Percentiles rank a stretch among this genome's conserved stretches.
Evolutionary conservation across 2,329 filamentous ascomycete species (phyloP).

Genomic region (Stagonosporopsis rhizophila): DNA sequence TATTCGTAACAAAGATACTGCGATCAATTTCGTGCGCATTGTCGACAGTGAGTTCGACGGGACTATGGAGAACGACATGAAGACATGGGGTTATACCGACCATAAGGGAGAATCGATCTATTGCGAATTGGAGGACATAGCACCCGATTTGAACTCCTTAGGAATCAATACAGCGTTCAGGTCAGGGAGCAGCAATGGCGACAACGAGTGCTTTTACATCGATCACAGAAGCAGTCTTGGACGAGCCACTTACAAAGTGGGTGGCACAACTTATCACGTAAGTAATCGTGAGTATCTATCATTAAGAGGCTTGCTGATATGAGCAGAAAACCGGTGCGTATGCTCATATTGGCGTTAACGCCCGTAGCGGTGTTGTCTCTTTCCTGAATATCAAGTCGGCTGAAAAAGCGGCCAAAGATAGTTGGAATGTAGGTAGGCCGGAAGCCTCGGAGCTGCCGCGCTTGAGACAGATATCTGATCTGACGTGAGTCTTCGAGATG

Average conservation of each 20-base stretch:
- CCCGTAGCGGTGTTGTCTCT: constrained; percentile 3
- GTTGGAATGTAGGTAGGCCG: not conserved
- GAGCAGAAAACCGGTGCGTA: constrained; percentile 2
- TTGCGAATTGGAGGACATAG: not conserved
- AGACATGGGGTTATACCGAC: constrained; percentile 9
- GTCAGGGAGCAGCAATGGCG: not conserved
- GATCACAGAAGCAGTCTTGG: not conserved
- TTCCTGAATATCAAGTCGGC: constrained; percentile 11
- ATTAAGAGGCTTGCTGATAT: not conserved
- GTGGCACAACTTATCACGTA: not conserved
- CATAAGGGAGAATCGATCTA: not conserved
- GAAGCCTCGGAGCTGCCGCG: not conserved
- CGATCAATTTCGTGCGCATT: not conserved
- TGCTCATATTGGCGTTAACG: constrained; percentile 10
- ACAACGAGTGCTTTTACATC: constrained; percentile 7
- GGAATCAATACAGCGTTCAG: constrained; percentile 5
- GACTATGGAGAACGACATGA: constrained; percentile 1
- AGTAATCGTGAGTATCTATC: not conserved
- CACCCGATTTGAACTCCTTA: not conserved
- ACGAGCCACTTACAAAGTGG: not conserved
- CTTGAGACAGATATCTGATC: constrained; percentile 7
- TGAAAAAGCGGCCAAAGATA: not conserved
- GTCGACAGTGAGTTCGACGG: constrained; percentile 12
- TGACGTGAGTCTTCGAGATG: not conserved
- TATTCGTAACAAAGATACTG: constrained; percentile 5